A percentile compares a stretch with the other conserved stretches of the same genome.
Evolutionary conservation across 75 land plant species (phyloP).

Genomic region (Sequoiadendron giganteum): DNA sequence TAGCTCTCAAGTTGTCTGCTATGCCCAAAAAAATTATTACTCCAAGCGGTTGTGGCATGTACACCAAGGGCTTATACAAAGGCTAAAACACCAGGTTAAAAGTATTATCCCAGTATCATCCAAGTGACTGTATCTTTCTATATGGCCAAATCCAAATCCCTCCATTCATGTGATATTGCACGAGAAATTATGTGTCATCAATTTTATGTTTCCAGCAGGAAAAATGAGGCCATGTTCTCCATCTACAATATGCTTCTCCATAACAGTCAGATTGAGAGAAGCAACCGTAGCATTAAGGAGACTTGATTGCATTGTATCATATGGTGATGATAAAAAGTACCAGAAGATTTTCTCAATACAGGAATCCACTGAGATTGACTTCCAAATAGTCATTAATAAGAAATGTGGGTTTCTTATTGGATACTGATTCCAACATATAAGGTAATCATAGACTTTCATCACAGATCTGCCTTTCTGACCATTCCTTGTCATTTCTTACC

Average conservation of each 20-base stretch:
- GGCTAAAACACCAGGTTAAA: not conserved
- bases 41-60: not conserved
- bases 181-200: slow-evolving; percentile 42
- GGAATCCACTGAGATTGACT: no score
- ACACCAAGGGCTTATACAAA: not conserved
- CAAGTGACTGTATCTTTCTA: not conserved
- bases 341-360: no score
- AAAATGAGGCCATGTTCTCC: slow-evolving; percentile 69
- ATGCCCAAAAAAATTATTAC: not conserved
- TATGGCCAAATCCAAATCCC: not conserved
- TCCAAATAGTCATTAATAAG: no score
- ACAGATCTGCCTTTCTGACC: no score
- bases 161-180: slow-evolving; percentile 23
- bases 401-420: no score
- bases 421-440: no score
- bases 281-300: slow-evolving; percentile 17
- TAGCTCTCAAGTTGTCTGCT: not conserved
- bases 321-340: no score
- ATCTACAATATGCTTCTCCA: slow-evolving; percentile 68
- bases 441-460: no score
- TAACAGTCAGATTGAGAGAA: slow-evolving; percentile 61
- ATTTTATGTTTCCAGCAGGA: slow-evolving; percentile 50
- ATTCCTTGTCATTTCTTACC: no score
- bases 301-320: no score
- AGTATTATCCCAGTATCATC: not conserved